phyloP scores from a whole-genome alignment of 192 early-diverging fungal species.

The Phycomyces nitens region DNA sequence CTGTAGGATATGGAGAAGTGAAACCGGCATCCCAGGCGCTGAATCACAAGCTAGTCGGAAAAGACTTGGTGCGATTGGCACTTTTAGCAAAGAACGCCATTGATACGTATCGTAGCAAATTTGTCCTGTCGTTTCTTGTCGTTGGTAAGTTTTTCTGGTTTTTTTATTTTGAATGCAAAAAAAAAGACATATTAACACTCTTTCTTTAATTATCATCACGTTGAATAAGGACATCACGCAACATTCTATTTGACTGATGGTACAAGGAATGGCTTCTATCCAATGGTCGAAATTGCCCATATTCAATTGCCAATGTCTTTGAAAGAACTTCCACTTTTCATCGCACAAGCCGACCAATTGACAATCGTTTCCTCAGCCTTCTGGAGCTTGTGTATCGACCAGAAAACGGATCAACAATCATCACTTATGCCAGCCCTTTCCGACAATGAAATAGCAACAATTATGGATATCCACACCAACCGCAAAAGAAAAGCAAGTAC shows the following conservation, averaged over 20 bases:
- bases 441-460: conserved; percentile 21
- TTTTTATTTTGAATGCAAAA: conserved; percentile 20
- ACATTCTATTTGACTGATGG: conserved; percentile 19
- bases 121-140: conserved; percentile 19
- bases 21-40: conserved; percentile 16
- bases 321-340: conserved; percentile 15
- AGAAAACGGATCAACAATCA: conserved; percentile 17
- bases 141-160: conserved; percentile 19
- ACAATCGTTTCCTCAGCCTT: conserved; percentile 16
- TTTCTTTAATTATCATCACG: conserved; percentile 18
- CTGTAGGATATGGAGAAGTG: conserved; percentile 15
- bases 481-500: conserved; percentile 18
- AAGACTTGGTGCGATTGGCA: conserved; percentile 16
- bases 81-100: conserved; percentile 19
- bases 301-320: conserved; percentile 20
- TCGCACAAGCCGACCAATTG: conserved; percentile 13
- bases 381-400: conserved; percentile 16
- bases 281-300: conserved; percentile 17
- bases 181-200: conserved; percentile 16
- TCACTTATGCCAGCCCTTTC: conserved; percentile 20
- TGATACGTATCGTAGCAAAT: conserved; percentile 19
- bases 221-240: conserved; percentile 13
- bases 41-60: conserved; percentile 20
- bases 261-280: conserved; percentile 19
- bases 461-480: conserved; percentile 19